Evolutionary conservation across 441 rosid genomes (phyloP), one percentile per base, ranked within the genome.

Genomic region (Adansonia grandidieri): DNA sequence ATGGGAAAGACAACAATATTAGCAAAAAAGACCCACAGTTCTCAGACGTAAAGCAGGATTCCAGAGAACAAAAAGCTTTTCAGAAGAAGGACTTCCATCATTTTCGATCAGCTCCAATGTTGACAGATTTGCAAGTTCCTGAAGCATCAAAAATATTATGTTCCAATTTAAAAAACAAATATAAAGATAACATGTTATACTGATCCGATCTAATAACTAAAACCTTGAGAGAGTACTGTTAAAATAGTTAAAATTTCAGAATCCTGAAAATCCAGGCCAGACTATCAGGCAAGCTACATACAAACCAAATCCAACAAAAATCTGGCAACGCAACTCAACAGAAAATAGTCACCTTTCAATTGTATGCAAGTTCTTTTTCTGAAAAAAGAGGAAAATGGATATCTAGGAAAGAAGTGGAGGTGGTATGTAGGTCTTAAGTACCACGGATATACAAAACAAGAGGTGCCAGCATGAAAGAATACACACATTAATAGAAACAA

Each of bases 61-160:
- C 99, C 98, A 96, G 63, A 96, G 87, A 76, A 85, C 91, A 87
- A 96, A 96, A 81, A 77, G 88, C 84, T 94, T 96, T 71, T 81
- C 83, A 66, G 99, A 84, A 79, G 97, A 88, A 77, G 97, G 97
- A 83, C 98, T 96, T 78, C 98, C 98, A 77, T 94, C 99, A 48
- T 87, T 92, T 71, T 87, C 83, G 81, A 96, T 83, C 79, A 96
- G 89, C 87, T 92, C 96, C 82, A 96, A 75, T 74, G 89, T 86
- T 73, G 96, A 85, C 75, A 96, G 85, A 83, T 91, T 94, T 77
- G 97, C 98, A 73, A 96, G 97, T 82, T 96, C 98, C 99, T 96
- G 76, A 82, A 82, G 74, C 81, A 86, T 79, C 65, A 87, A 65
- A 78, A 67, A 28, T 68, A 37, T 53, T 44, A 53, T 22, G 22